phyloP scores from a whole-genome alignment of 2,329 filamentous ascomycete species.

The Coniochaeta hoffmannii region DNA sequence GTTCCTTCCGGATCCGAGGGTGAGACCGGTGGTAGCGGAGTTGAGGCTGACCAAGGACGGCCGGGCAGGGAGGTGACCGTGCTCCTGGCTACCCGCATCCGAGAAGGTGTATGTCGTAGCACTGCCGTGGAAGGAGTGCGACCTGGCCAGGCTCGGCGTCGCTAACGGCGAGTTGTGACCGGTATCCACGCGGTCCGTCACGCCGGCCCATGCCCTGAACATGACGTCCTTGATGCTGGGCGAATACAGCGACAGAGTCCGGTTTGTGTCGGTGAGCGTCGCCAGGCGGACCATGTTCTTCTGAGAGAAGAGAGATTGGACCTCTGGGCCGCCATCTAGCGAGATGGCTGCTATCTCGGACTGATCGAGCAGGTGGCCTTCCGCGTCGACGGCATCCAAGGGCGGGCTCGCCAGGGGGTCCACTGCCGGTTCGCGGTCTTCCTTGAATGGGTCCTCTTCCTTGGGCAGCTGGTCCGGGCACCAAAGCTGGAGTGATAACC shows the following conservation, averaged over 20 bases:
- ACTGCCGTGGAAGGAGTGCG: slow-evolving; percentile 53
- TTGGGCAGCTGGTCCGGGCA: slow-evolving; percentile 75
- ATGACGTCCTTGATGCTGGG: slow-evolving; percentile 85
- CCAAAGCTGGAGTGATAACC: slow-evolving; percentile 80
- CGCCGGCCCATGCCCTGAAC: slow-evolving; percentile 85
- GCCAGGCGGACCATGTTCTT: slow-evolving; percentile 84
- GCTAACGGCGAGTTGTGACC: slow-evolving; percentile 38
- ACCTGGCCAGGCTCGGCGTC: slow-evolving; percentile 51
- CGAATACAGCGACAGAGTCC: slow-evolving; percentile 85
- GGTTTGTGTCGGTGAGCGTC: slow-evolving; percentile 77
- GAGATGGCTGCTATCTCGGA: slow-evolving; percentile 69
- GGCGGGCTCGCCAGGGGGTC: slow-evolving; percentile 80
- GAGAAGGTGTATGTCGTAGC: slow-evolving; percentile 66
- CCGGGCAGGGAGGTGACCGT: slow-evolving; percentile 58
- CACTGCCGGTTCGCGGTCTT: slow-evolving; percentile 48
- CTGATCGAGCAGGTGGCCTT: slow-evolving; percentile 69
- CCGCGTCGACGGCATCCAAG: slow-evolving; percentile 72
- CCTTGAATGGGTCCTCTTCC: slow-evolving; percentile 52
- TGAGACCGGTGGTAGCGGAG: slow-evolving; percentile 55
- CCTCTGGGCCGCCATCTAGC: slow-evolving; percentile 71
- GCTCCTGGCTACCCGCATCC: slow-evolving; percentile 57
- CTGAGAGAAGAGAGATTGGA: slow-evolving; percentile 87
- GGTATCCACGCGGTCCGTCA: slow-evolving; percentile 61
- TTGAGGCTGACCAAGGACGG: slow-evolving; percentile 58
- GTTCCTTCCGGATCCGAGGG: slow-evolving; percentile 51